These are phyloP conservation scores for Schizophyllum amplum DNA, from an alignment of 1,284 basidiomycete genomes.

Conservation along the genomic window DNA sequence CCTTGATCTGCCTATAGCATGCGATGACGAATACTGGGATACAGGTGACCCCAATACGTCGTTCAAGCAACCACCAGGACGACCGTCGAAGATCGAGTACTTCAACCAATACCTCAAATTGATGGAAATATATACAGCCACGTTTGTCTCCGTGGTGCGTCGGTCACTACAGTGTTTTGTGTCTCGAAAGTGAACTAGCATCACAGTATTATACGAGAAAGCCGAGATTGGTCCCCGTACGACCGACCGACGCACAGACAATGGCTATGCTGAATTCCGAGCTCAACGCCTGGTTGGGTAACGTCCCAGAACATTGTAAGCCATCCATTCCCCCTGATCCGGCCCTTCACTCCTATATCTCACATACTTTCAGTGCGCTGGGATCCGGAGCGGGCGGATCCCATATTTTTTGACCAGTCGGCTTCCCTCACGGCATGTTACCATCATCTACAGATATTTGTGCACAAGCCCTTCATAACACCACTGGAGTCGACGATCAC, in stretches of 20 bases:
- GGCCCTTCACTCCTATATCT: neutral
- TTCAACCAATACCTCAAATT: slow-evolving; percentile 20
- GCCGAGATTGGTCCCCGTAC: slow-evolving; percentile 16
- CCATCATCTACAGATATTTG: slow-evolving; percentile 10
- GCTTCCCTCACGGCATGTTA: slow-evolving; percentile 9
- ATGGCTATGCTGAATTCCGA: slow-evolving; percentile 57
- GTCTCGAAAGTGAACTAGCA: neutral
- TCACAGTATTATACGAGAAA: slow-evolving; percentile 44
- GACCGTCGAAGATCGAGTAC: slow-evolving; percentile 1
- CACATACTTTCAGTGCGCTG: slow-evolving; percentile 8
- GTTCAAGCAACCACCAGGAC: slow-evolving; percentile 9
- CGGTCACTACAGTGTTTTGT: slow-evolving; percentile 1
- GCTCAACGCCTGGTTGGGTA: slow-evolving; percentile 57
- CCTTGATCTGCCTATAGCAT: neutral
- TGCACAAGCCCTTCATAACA: slow-evolving; percentile 12
- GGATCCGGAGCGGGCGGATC: slow-evolving; percentile 8
- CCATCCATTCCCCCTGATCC: neutral
- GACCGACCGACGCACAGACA: slow-evolving; percentile 21
- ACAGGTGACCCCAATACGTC: neutral
- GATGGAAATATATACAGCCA: slow-evolving; percentile 35
- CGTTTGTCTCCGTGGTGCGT: slow-evolving; percentile 31
- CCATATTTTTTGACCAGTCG: slow-evolving; percentile 12
- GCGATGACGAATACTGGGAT: slow-evolving; percentile 12
- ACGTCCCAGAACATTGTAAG: slow-evolving; percentile 33
- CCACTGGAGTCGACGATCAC: slow-evolving; percentile 4